Percentiles rank a stretch among this genome's conserved stretches.
Conservation (phyloP, 805 yeast genomes). For the Blastobotrys parvus region DNA sequence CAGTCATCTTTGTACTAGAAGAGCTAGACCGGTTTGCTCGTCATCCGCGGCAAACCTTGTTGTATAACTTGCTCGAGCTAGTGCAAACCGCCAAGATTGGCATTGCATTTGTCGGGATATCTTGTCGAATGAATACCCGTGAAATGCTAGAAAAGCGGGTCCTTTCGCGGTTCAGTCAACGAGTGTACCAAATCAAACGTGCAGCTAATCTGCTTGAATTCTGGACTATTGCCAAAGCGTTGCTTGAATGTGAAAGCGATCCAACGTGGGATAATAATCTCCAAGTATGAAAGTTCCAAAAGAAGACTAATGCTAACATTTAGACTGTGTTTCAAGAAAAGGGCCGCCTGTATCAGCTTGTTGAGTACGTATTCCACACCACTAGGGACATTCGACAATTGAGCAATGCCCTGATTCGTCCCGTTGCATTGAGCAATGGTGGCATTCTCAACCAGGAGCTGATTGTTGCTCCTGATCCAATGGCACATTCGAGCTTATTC, state of each 20-base stretch:
- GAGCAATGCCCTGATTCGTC: slow-evolving; percentile 13
- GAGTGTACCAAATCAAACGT: slow-evolving; percentile 54
- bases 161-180: slow-evolving; percentile 77
- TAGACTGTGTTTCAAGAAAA: slow-evolving; percentile 6
- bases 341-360: slow-evolving; percentile 30
- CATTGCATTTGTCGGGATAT: slow-evolving; percentile 71
- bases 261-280: too few relatives aligned
- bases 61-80: slow-evolving; percentile 82
- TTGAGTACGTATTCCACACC: slow-evolving; percentile 47
- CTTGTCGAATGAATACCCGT: slow-evolving; percentile 64
- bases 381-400: slow-evolving; percentile 46
- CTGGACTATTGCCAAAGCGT: slow-evolving; percentile 37
- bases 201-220: slow-evolving; percentile 42
- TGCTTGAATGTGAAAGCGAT: too few relatives aligned
- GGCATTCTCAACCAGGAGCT: slow-evolving; percentile 15
- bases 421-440: slow-evolving; percentile 22
- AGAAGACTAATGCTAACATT: slow-evolving; percentile 18
- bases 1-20: slow-evolving; percentile 73
- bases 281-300: too few relatives aligned
- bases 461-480: too few relatives aligned
- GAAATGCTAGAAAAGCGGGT: slow-evolving; percentile 89
- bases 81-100: slow-evolving; percentile 67
- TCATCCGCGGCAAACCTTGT: slow-evolving; percentile 66
- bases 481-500: slow-evolving; percentile 16
- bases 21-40: slow-evolving; percentile 75